Evolutionary conservation across 2,329 filamentous ascomycete species (phyloP), one percentile per base, ranked within the genome.

Genomic region (Xylaria sp.): DNA sequence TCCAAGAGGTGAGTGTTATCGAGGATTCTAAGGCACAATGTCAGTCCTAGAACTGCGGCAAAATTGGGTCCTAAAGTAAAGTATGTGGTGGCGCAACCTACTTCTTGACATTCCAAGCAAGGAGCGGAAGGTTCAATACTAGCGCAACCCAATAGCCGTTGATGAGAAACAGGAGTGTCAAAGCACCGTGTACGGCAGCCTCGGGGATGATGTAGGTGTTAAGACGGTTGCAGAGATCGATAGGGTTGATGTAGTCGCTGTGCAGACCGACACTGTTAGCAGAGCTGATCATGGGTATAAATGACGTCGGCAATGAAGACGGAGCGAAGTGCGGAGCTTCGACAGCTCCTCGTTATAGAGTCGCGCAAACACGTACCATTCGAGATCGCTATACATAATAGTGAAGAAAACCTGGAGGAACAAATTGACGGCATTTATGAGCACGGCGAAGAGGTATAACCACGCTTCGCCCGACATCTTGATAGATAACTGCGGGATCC

Each of bases 381-480:
- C 96, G 78, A 99, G 85, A 88, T 99, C 96, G 83, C 93, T 97
- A 86, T 98, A 99, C 97, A 99, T 99, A 80, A 99, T 99, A 67
- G 96, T 99, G 86, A 99, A 99, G 89, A 99, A 99, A 77, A 99
- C 96, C 86, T 99, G 97, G 67, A 99, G 88, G 84, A 99, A 99
- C 79, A 99, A 89, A 87, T 99, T 99, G 89, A 99, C 94, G 86
- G 96, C 96, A 86, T 99, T 99, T 87, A 99, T 97, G 81, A 99
- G 89, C 83, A 99, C 97, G 84, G 95, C 91, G 83, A 99, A 88
- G 78, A 99, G 90, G 86, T 97, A 99, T 81, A 99, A 87, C 96
- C 96, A 97, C 82, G 94, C 94, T 89, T 97, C 94, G 83, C 94
- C 94, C 79, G 94, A 97, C 94, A 97, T 97, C 74, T 77, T 84